Evolutionary conservation across 2,329 filamentous ascomycete species (phyloP).

Genomic region (Neurospora sp.): DNA sequence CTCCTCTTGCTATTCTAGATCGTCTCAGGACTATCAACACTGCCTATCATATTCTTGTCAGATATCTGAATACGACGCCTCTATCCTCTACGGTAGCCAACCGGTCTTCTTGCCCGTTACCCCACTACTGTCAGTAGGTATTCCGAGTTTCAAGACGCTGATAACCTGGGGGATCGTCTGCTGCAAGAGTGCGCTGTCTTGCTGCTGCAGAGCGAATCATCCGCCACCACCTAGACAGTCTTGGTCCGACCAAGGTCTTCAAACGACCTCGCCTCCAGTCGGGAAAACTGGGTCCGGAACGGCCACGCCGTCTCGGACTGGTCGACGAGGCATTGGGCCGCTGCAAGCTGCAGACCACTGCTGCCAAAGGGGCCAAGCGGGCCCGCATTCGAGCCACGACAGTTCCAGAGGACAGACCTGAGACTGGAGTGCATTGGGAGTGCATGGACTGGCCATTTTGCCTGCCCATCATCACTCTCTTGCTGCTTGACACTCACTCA

Average conservation of each 20-base stretch:
- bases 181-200: neutral
- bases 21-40: neutral
- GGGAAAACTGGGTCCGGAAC: constrained; percentile 17
- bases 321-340: constrained; percentile 21
- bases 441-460: neutral
- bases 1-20: neutral
- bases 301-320: constrained; percentile 17
- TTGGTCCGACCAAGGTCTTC: neutral
- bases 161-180: neutral
- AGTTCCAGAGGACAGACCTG: constrained; percentile 15
- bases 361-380: constrained; percentile 15
- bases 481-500: constrained; percentile 4
- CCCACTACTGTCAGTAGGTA: neutral
- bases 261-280: neutral
- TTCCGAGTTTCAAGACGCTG: neutral
- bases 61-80: neutral
- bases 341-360: constrained; percentile 23
- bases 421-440: neutral
- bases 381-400: constrained; percentile 33
- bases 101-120: neutral
- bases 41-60: neutral
- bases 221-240: constrained; percentile 8
- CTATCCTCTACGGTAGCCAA: neutral
- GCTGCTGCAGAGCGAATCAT: constrained; percentile 11
- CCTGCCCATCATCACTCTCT: neutral